Conservation (phyloP, 164 flowering plant species). For the Magnolia officinalis region DNA sequence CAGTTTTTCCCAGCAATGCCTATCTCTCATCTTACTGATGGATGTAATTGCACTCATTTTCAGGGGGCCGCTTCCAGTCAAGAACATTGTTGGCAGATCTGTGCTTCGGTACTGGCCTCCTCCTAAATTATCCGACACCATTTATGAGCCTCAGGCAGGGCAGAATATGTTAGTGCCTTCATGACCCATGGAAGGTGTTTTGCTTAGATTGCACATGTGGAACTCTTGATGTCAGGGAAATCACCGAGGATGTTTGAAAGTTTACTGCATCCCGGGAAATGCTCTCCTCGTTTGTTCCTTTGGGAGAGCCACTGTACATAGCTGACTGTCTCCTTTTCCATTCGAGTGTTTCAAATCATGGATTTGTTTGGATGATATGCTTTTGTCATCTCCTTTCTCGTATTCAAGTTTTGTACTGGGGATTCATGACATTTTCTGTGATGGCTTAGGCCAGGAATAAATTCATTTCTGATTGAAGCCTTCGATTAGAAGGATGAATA, state of each 20-base stretch:
- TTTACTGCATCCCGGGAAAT: neutral
- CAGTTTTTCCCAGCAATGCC: too few species aligned
- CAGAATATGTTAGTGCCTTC: conserved; percentile 37
- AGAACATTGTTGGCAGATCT: conserved; percentile 86
- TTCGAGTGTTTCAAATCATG: neutral
- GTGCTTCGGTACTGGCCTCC: conserved; percentile 95
- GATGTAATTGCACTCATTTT: conserved; percentile 6
- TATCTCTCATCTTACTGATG: too few species aligned
- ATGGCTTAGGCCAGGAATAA: too few species aligned
- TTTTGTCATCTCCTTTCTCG: neutral
- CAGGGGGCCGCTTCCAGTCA: conserved; percentile 96
- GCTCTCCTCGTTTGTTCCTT: neutral
- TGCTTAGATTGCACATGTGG: neutral
- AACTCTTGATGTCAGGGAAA: neutral
- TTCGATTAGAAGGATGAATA: too few species aligned
- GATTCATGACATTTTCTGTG: neutral
- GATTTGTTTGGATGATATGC: neutral
- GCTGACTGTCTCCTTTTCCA: neutral
- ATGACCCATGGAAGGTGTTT: conserved; percentile 25
- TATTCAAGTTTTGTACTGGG: neutral
- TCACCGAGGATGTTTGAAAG: neutral
- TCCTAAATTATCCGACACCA: conserved; percentile 48
- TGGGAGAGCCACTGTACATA: conserved; percentile 10
- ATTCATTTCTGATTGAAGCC: too few species aligned
- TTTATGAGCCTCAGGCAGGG: conserved; percentile 28